Percentiles rank a stretch among this genome's conserved stretches.
These are phyloP conservation scores for Kandelia obovata DNA, from an alignment of 345 rosid genomes.

Conservation along the genomic window DNA sequence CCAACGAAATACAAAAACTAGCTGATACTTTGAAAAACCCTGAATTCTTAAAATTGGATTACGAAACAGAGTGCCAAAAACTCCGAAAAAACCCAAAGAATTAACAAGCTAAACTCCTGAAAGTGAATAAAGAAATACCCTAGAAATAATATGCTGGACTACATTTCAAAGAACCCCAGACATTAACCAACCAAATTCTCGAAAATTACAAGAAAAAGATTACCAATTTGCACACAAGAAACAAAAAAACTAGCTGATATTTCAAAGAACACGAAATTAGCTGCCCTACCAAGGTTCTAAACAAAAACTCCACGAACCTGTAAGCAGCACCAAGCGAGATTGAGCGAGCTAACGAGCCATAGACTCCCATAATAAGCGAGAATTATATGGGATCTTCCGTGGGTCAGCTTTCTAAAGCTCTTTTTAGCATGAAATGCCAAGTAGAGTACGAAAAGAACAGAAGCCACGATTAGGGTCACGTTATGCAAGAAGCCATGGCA, in stretches of 20 bases:
- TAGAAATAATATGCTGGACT: no score
- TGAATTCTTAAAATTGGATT: no score
- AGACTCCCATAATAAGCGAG: slow-evolving; percentile 73
- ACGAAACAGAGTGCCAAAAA: no score
- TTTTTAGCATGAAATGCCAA: slow-evolving; percentile 67
- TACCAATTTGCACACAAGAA: background rate
- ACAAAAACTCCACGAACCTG: slow-evolving; percentile 50
- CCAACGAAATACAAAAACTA: no score
- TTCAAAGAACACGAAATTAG: background rate
- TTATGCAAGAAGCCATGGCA: slow-evolving; percentile 85
- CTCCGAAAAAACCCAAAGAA: no score
- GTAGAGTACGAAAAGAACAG: slow-evolving; percentile 62
- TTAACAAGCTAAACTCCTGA: no score
- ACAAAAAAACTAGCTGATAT: background rate
- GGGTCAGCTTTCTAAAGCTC: slow-evolving; percentile 58
- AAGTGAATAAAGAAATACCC: no score
- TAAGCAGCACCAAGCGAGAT: slow-evolving; percentile 74
- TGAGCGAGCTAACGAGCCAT: slow-evolving; percentile 90
- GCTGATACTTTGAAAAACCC: no score
- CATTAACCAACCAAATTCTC: no score
- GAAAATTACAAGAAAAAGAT: no score
- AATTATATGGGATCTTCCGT: slow-evolving; percentile 81
- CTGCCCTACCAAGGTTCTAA: background rate
- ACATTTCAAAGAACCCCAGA: no score
- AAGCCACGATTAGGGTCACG: slow-evolving; percentile 46